These are phyloP conservation scores for Pythium plurisporium DNA, from an alignment of 352 stramenopile genomes.

Conservation along the genomic window DNA sequence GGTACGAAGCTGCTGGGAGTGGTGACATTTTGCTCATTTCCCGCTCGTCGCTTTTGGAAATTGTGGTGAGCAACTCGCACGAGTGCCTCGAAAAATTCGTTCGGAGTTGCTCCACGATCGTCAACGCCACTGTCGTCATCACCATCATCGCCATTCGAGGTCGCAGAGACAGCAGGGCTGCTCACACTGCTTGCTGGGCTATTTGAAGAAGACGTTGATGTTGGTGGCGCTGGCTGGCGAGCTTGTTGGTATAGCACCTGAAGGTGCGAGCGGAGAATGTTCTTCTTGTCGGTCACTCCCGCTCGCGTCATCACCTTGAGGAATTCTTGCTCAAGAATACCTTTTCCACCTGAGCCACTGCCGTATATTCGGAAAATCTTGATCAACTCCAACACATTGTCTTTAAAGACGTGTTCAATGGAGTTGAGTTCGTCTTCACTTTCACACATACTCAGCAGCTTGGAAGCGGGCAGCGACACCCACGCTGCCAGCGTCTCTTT, in stretches of 20 bases:
- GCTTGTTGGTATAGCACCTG: slow-evolving; percentile 73
- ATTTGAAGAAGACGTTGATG: slow-evolving; percentile 7
- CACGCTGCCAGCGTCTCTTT: slow-evolving; percentile 63
- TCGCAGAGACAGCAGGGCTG: not conserved
- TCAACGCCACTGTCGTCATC: slow-evolving; percentile 45
- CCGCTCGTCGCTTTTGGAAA: slow-evolving; percentile 29
- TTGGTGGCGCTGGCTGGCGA: not conserved
- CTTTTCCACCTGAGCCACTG: slow-evolving; percentile 54
- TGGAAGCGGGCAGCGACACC: slow-evolving; percentile 41
- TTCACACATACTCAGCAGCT: slow-evolving; percentile 54
- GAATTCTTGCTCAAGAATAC: slow-evolving; percentile 77
- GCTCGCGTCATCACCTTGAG: slow-evolving; percentile 79
- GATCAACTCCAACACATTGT: slow-evolving; percentile 73
- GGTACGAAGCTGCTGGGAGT: slow-evolving; percentile 8
- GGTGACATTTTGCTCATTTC: not conserved
- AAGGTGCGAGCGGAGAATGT: slow-evolving; percentile 66
- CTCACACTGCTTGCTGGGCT: not conserved
- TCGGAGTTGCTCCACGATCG: slow-evolving; percentile 61
- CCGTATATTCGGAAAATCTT: slow-evolving; percentile 78
- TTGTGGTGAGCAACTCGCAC: slow-evolving; percentile 67
- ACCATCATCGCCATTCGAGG: slow-evolving; percentile 3
- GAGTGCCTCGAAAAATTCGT: slow-evolving; percentile 79
- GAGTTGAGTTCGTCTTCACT: slow-evolving; percentile 50
- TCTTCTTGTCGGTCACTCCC: slow-evolving; percentile 75
- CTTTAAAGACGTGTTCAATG: slow-evolving; percentile 69